Conservation (phyloP, 1,284 basidiomycete species). For the Malassezia psittaci region DNA sequence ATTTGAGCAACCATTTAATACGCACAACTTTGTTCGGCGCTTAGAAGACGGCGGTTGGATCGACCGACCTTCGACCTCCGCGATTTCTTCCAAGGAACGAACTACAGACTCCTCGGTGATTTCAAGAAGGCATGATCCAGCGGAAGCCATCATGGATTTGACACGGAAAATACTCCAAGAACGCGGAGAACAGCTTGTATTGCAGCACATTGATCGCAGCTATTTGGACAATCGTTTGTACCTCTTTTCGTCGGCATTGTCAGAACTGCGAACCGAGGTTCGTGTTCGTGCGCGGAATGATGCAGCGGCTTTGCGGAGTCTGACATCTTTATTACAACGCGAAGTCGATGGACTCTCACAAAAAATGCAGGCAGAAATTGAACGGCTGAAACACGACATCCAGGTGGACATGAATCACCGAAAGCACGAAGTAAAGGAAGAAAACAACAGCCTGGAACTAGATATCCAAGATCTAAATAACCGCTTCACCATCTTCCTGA, state of each 20-base stretch:
- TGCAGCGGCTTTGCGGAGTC: constrained; percentile 64
- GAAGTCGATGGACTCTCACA: constrained; percentile 79
- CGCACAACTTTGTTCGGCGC: constrained; percentile 34
- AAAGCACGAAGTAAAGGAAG: constrained; percentile 82
- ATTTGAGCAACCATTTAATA: constrained; percentile 35
- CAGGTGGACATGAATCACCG: constrained; percentile 92
- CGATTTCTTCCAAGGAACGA: too few relatives aligned
- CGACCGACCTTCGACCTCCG: not conserved
- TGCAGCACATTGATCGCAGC: constrained; percentile 66
- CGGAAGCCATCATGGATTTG: constrained; percentile 64
- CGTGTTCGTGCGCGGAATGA: constrained; percentile 75
- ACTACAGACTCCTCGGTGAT: not conserved
- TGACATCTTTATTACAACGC: constrained; percentile 65
- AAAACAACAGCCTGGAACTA: constrained; percentile 76
- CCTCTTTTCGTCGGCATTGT: constrained; percentile 82
- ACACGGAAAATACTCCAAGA: constrained; percentile 69
- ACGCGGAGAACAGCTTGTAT: constrained; percentile 62
- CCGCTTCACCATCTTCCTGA: constrained; percentile 46
- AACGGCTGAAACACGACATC: constrained; percentile 80
- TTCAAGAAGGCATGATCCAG: constrained; percentile 34
- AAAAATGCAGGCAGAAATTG: constrained; percentile 88
- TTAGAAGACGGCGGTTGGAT: constrained; percentile 36
- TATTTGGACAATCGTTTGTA: constrained; percentile 72
- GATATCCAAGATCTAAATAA: constrained; percentile 63
- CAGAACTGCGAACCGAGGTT: constrained; percentile 78